Evolutionary conservation across 768 basidiomycete genomes (phyloP).

Genomic region (Xerocomellus amylosporus): DNA sequence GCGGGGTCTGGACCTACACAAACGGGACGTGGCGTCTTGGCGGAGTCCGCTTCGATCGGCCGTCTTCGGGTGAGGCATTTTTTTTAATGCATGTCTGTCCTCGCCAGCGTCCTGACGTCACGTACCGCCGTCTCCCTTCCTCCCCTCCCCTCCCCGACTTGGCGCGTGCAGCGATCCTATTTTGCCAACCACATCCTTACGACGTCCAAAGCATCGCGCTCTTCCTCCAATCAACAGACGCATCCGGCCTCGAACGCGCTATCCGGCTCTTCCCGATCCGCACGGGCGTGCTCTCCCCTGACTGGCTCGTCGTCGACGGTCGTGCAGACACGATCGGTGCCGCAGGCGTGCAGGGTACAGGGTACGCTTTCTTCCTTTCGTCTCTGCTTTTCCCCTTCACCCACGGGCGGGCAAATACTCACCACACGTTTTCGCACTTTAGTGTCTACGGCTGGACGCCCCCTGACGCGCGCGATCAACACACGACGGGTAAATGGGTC

Average conservation of each 20-base stretch:
- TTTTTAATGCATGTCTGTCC: background rate
- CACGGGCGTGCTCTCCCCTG: slow-evolving; percentile 73
- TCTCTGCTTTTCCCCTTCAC: too few relatives aligned
- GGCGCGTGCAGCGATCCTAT: slow-evolving; percentile 43
- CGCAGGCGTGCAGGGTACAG: slow-evolving; percentile 72
- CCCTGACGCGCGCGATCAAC: slow-evolving; percentile 16
- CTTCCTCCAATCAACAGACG: slow-evolving; percentile 60
- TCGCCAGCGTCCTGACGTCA: background rate
- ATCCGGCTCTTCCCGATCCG: slow-evolving; percentile 78
- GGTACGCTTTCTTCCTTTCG: slow-evolving; percentile 44
- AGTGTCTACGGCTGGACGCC: slow-evolving; percentile 25
- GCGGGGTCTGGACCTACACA: slow-evolving; percentile 19
- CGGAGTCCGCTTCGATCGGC: slow-evolving; percentile 14
- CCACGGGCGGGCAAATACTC: background rate
- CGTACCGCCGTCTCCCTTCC: too few relatives aligned
- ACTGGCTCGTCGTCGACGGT: slow-evolving; percentile 68
- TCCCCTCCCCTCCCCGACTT: background rate
- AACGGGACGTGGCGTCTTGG: slow-evolving; percentile 18
- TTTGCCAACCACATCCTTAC: slow-evolving; percentile 47
- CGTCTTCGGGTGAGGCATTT: slow-evolving; percentile 19
- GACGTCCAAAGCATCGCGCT: slow-evolving; percentile 38
- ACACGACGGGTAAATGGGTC: slow-evolving; percentile 37
- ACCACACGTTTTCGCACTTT: background rate
- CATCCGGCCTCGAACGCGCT: slow-evolving; percentile 60
- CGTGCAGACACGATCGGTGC: slow-evolving; percentile 58